phyloP scores from a whole-genome alignment of 1,139 yeast species.

The Magnusiomyces sp. region DNA sequence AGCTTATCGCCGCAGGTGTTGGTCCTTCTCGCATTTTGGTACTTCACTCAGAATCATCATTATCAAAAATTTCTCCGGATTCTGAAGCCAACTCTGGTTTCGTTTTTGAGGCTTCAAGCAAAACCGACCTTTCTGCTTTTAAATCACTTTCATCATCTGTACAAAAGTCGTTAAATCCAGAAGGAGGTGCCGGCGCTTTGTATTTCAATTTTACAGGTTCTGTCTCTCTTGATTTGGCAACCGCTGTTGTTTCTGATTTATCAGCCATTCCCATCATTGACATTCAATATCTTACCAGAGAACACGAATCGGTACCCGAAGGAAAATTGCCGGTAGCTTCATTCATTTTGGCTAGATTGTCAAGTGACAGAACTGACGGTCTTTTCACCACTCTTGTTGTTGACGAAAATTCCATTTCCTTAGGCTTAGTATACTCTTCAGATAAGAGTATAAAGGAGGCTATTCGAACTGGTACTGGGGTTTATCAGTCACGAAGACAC shows the following conservation, averaged over 20 bases:
- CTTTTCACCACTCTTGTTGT: slow-evolving; percentile 79
- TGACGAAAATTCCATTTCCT: slow-evolving; percentile 52
- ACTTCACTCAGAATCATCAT: slow-evolving; percentile 18
- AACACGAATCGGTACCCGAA: slow-evolving; percentile 22
- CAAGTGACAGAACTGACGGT: slow-evolving; percentile 82
- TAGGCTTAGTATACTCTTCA: slow-evolving; percentile 91
- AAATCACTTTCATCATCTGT: slow-evolving; percentile 9
- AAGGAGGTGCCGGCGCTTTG: slow-evolving; percentile 40
- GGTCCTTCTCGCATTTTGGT: slow-evolving; percentile 49
- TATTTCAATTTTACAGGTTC: slow-evolving; percentile 28
- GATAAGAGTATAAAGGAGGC: slow-evolving; percentile 74
- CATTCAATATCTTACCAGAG: slow-evolving; percentile 38
- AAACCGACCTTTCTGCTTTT: slow-evolving; percentile 18
- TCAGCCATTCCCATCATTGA: slow-evolving; percentile 46
- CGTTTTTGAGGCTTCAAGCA: slow-evolving; percentile 15
- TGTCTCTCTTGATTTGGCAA: slow-evolving; percentile 18
- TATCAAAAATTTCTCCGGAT: slow-evolving; percentile 25
- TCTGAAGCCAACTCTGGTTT: slow-evolving; percentile 10
- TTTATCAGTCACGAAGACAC: slow-evolving; percentile 83
- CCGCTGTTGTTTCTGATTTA: slow-evolving; percentile 25
- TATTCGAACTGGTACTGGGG: slow-evolving; percentile 74
- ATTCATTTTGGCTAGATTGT: slow-evolving; percentile 47
- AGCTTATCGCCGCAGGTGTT: slow-evolving; percentile 43
- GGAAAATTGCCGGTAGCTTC: slow-evolving; percentile 40
- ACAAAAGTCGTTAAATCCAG: slow-evolving; percentile 23